Base-by-base conservation (phyloP, 1,284 basidiomycete genomes). In the Uromyces viciae-fabae region DNA sequence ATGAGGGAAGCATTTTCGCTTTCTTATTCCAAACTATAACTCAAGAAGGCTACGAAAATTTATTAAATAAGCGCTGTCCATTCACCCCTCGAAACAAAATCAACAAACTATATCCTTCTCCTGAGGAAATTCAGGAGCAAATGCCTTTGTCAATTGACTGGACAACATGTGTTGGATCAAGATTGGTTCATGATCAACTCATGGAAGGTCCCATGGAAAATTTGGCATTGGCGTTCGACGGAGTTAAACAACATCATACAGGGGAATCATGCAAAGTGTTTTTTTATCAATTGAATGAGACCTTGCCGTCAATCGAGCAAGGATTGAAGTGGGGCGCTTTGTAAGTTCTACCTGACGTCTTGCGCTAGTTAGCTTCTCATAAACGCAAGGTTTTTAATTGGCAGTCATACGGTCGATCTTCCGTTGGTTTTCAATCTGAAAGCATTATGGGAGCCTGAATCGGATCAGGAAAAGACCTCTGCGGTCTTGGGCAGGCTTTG, bases 1-100 rank as follows among this genome's bases (percentile, higher is more conserved):
- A 79, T 49, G 77, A 79, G 66, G 76, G 64, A 36, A 79, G 76
- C 46, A 71, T 79, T n/a, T 71, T 79, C 60, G 64, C 49, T 38
- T 52, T 60, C n/a, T 60, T 71, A 19, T 79, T 79, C n/a, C 68
- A 71, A 79, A 56, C 68, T 46, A 22, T 22, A 22, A 42, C n/a
- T 25, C 33, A 58, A 58, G 54, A 69, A 42, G 68, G 68, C 43
- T 79, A 72, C 22, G 68, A 72, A 36, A 43, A 52, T n/a, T 36
- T 79, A 28, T 46, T 68, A 19, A 36, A 25, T n/a, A 58, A 73
- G 52, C 46, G 71, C 33, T 73, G 71, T 40, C 71, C 71, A 25
- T 69, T 46, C 28, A 31, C 56, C 22, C 36, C 46, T n/a, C 33
- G 68, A 72, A 60, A 31, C 38, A 52, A 72, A 28, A 69, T 79